Evolutionary conservation across 2,329 filamentous ascomycete species (phyloP).

Genomic region (Endoconidiophora polonica): DNA sequence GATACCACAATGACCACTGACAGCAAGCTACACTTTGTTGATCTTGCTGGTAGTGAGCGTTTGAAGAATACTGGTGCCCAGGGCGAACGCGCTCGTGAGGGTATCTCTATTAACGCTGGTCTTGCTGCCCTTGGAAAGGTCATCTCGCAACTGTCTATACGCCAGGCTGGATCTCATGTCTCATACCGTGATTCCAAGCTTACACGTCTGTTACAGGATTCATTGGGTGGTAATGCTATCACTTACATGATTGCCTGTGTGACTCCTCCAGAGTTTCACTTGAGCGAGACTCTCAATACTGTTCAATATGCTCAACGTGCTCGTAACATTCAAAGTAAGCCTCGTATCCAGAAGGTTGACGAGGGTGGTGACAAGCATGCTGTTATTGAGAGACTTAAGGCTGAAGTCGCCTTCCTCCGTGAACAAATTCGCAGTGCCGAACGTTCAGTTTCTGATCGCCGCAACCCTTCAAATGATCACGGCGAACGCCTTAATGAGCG

Average conservation of each 20-base stretch:
- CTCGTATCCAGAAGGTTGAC: slow-evolving; percentile 83
- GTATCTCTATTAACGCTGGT: slow-evolving; percentile 95
- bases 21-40: slow-evolving; percentile 97
- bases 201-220: slow-evolving; percentile 88
- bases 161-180: slow-evolving; percentile 72
- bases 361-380: slow-evolving; percentile 78
- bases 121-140: slow-evolving; percentile 92
- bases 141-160: slow-evolving; percentile 90
- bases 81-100: slow-evolving; percentile 84
- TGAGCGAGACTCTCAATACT: slow-evolving; percentile 94
- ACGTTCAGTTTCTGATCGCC: slow-evolving; percentile 38
- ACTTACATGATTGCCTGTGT: slow-evolving; percentile 99
- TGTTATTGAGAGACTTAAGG: slow-evolving; percentile 80
- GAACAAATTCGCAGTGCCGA: slow-evolving; percentile 86
- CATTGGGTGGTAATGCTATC: slow-evolving; percentile 87
- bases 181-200: slow-evolving; percentile 98
- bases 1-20: slow-evolving; percentile 68
- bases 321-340: slow-evolving; percentile 92
- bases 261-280: slow-evolving; percentile 87
- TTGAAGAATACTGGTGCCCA: slow-evolving; percentile 95
- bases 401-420: slow-evolving; percentile 81
- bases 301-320: slow-evolving; percentile 94
- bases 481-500: slow-evolving; percentile 66
- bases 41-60: slow-evolving; percentile 89
- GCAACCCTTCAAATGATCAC: slow-evolving; percentile 45